Evolutionary conservation across 306 rosid species (phyloP).

Genomic region (Citrullus mucosospermus): DNA sequence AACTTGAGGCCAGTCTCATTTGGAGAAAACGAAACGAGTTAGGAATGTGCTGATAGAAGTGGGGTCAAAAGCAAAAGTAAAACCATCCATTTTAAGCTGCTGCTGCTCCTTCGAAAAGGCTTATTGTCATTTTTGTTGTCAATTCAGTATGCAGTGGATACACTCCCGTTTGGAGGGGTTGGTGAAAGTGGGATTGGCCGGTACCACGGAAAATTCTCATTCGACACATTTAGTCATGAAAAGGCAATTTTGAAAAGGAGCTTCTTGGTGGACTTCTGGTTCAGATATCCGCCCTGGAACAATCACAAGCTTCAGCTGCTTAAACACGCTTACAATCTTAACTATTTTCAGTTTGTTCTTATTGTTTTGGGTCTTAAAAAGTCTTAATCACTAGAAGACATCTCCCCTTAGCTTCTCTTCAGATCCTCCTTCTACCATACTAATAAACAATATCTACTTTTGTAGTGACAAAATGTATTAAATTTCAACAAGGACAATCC

Average conservation of each 20-base stretch:
- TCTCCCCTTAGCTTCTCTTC: not conserved
- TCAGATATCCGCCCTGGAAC: slow-evolving; percentile 71
- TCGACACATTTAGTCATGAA: slow-evolving; percentile 56
- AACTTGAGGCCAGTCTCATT: not conserved
- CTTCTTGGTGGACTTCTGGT: slow-evolving; percentile 56
- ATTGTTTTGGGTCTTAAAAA: slow-evolving; percentile 39
- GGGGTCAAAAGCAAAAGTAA: not conserved
- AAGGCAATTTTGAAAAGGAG: slow-evolving; percentile 44
- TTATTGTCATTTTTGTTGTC: not conserved
- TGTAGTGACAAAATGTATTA: not conserved
- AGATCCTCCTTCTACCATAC: not conserved
- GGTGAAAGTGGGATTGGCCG: slow-evolving; percentile 66
- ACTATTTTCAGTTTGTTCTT: slow-evolving; percentile 40
- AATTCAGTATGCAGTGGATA: slow-evolving; percentile 44
- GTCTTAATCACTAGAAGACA: not conserved
- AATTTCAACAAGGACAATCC: not conserved
- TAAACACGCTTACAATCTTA: slow-evolving; percentile 26
- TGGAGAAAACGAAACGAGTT: not conserved
- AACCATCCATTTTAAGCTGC: not conserved
- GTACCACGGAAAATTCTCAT: slow-evolving; percentile 74
- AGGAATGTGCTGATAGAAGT: not conserved
- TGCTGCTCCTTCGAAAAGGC: not conserved
- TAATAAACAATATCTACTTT: not conserved
- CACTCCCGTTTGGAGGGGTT: slow-evolving; percentile 75
- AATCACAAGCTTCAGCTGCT: slow-evolving; percentile 42